Evolutionary conservation across 129 eudicot genomes (phyloP).

Genomic region (Glebionis coronaria): DNA sequence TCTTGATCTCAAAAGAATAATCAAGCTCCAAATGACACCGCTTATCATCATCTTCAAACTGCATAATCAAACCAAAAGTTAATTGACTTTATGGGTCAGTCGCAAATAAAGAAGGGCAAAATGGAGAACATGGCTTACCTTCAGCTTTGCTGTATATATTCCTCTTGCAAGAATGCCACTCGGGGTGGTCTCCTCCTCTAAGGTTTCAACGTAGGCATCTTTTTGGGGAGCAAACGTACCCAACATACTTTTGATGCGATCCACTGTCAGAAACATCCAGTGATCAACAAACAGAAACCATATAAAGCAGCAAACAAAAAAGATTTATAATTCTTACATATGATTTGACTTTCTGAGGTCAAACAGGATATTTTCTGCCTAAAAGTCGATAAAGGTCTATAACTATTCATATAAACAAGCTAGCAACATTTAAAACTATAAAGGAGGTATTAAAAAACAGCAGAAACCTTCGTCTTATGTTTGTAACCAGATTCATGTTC

Average conservation of each 20-base stretch:
- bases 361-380: conserved; percentile 4
- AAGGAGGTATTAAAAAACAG: no score
- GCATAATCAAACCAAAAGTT: conserved; percentile 22
- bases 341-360: conserved; percentile 20
- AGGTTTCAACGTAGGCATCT: conserved; percentile 61
- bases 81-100: conserved; percentile 3
- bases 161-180: conserved; percentile 88
- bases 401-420: background rate
- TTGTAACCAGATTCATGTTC: conserved; percentile 11
- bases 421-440: no score
- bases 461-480: no score
- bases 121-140: conserved; percentile 34
- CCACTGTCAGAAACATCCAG: conserved; percentile 49
- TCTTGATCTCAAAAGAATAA: conserved; percentile 74
- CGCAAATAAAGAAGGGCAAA: background rate
- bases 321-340: background rate
- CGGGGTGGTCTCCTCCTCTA: conserved; percentile 86
- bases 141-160: conserved; percentile 68
- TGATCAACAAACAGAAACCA: background rate
- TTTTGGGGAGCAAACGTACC: conserved; percentile 87
- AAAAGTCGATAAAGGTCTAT: background rate
- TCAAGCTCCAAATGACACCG: conserved; percentile 78
- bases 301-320: background rate
- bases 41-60: conserved; percentile 87
- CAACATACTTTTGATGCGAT: conserved; percentile 73